Conservation (phyloP, 2,329 filamentous ascomycete species). For the Aureobasidium lini region DNA sequence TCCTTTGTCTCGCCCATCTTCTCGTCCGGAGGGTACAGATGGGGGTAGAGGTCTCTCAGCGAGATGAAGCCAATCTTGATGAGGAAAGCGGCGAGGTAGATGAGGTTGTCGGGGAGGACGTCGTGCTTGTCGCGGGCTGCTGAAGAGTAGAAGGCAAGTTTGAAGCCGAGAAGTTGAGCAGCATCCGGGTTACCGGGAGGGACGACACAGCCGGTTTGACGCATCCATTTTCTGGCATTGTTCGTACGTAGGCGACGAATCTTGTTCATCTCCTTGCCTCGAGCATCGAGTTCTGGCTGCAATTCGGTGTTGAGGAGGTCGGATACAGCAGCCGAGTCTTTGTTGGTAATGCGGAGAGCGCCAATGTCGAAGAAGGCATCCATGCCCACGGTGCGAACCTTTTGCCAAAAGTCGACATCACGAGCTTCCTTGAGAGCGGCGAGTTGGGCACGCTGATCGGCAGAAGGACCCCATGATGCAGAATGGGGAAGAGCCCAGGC, state of each 20-base stretch:
- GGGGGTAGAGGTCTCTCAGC: slow-evolving; percentile 79
- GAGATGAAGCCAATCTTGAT: slow-evolving; percentile 98
- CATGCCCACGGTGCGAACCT: slow-evolving; percentile 67
- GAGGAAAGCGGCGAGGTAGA: slow-evolving; percentile 82
- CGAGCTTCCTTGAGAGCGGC: slow-evolving; percentile 52
- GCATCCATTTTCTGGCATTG: slow-evolving; percentile 66
- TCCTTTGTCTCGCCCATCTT: slow-evolving; percentile 69
- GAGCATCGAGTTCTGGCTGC: slow-evolving; percentile 27
- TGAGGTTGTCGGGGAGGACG: slow-evolving; percentile 79
- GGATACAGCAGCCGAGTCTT: slow-evolving; percentile 39
- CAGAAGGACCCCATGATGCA: slow-evolving; percentile 53
- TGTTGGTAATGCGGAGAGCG: slow-evolving; percentile 57
- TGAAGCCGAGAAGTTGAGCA: slow-evolving; percentile 92
- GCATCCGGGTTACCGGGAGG: slow-evolving; percentile 83
- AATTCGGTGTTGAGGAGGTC: slow-evolving; percentile 24
- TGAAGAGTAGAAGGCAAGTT: slow-evolving; percentile 89
- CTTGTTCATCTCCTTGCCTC: slow-evolving; percentile 31
- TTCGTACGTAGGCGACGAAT: slow-evolving; percentile 42
- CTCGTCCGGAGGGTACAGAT: slow-evolving; percentile 79
- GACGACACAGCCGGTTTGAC: slow-evolving; percentile 70
- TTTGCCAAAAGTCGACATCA: slow-evolving; percentile 73
- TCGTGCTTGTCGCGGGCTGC: slow-evolving; percentile 67
- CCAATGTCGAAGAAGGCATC: slow-evolving; percentile 87
- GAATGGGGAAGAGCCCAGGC: slow-evolving; percentile 75
- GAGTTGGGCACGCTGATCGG: slow-evolving; percentile 59